Percentiles rank a stretch among this genome's conserved stretches.
phyloP scores from a whole-genome alignment of 1,284 basidiomycete species.

The Ustilago curta region DNA sequence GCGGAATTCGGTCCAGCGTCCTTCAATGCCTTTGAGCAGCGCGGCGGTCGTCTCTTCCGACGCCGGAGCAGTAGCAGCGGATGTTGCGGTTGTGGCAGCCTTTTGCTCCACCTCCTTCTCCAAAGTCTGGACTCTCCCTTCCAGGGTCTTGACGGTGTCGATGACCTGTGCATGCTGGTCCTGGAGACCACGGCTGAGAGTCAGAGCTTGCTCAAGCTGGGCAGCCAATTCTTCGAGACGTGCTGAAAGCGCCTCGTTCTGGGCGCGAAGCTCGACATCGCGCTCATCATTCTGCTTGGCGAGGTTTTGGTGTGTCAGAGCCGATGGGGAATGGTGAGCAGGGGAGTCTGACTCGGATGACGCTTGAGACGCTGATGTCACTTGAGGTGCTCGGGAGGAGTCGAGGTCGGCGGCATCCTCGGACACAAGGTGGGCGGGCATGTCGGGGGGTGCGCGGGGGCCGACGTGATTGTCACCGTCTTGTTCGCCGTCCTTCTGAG shows the following conservation, averaged over 20 bases:
- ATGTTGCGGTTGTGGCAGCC: constrained; percentile 13
- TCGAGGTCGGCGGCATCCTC: constrained; percentile 31
- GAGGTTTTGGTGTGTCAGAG: constrained; percentile 14
- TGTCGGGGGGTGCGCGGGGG: constrained; percentile 56
- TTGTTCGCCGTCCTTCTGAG: constrained; percentile 29
- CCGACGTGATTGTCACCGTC: constrained; percentile 40
- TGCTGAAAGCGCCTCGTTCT: constrained; percentile 77
- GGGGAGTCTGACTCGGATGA: not conserved
- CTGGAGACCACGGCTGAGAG: constrained; percentile 80
- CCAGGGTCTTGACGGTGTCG: constrained; percentile 80
- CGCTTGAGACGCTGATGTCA: constrained; percentile 1
- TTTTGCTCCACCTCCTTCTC: constrained; percentile 69
- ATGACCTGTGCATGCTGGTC: constrained; percentile 83
- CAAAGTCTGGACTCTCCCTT: constrained; percentile 73
- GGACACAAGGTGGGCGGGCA: constrained; percentile 38
- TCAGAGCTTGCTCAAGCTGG: constrained; percentile 82
- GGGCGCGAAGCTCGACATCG: constrained; percentile 70
- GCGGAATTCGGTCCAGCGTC: constrained; percentile 77
- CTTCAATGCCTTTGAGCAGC: constrained; percentile 74
- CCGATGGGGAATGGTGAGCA: not conserved
- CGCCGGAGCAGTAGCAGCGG: constrained; percentile 9
- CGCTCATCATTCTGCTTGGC: constrained; percentile 25
- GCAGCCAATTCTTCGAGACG: constrained; percentile 79
- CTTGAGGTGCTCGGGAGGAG: constrained; percentile 15
- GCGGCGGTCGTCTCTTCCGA: constrained; percentile 35